These are phyloP conservation scores for Aureobasidium musti DNA, from an alignment of 2,329 filamentous ascomycete species.

Conservation along the genomic window DNA sequence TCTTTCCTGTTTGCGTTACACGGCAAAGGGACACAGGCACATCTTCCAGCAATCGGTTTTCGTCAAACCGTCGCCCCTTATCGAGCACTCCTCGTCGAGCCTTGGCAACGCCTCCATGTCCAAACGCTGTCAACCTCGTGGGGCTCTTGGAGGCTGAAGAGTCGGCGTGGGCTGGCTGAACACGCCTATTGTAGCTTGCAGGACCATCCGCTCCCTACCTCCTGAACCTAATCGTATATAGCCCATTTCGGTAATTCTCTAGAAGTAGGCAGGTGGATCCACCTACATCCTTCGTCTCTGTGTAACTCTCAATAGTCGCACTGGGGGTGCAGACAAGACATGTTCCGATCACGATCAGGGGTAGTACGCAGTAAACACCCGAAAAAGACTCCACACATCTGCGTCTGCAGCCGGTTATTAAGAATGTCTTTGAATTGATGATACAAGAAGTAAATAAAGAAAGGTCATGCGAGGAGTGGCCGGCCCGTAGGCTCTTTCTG, in stretches of 20 bases:
- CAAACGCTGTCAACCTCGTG: slow-evolving; percentile 5
- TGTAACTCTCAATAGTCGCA: slow-evolving; percentile 17
- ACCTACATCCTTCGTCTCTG: not conserved
- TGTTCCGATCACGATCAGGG: not conserved
- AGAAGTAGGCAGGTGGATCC: not conserved
- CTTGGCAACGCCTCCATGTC: slow-evolving; percentile 22
- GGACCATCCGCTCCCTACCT: slow-evolving; percentile 3
- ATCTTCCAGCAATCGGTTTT: slow-evolving; percentile 2
- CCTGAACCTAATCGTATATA: slow-evolving; percentile 10
- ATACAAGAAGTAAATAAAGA: slow-evolving; percentile 25
- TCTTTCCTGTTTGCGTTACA: slow-evolving; percentile 7
- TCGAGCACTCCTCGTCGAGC: not conserved
- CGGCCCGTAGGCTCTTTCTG: not conserved
- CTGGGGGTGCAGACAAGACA: not conserved
- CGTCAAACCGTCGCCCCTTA: slow-evolving; percentile 19
- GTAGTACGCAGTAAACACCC: no score
- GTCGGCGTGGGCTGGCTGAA: slow-evolving; percentile 11
- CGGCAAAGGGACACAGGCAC: not conserved
- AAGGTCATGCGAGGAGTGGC: slow-evolving; percentile 7
- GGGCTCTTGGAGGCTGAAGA: slow-evolving; percentile 2
- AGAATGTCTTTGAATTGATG: slow-evolving; percentile 5
- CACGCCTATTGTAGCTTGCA: not conserved
- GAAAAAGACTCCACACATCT: not conserved
- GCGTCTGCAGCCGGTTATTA: slow-evolving; percentile 1
- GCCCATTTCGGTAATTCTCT: slow-evolving; percentile 1